A percentile compares a stretch with the other conserved stretches of the same genome.
Conservation (phyloP, 78 protist species). For the Dictyostelium intermedium region DNA sequence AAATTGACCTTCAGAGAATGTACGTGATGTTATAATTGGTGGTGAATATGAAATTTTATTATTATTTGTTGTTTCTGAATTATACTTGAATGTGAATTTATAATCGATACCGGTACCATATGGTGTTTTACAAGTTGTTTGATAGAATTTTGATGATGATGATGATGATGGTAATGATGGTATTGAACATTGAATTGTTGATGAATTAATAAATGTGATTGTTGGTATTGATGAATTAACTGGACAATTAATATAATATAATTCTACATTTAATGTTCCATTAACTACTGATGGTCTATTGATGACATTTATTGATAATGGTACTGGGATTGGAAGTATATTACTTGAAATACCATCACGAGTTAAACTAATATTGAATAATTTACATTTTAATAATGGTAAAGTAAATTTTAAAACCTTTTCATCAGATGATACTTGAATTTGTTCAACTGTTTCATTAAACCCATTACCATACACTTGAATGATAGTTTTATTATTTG, state of each 20-base stretch:
- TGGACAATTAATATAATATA: background rate
- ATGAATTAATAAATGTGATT: background rate
- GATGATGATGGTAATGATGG: background rate
- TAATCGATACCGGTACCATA: background rate
- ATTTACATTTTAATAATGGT: background rate
- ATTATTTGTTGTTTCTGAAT: background rate
- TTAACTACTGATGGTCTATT: background rate
- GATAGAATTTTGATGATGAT: background rate
- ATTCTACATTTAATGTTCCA: background rate
- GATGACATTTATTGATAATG: background rate
- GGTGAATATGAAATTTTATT: background rate
- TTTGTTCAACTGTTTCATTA: too few relatives aligned
- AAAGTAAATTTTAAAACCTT: background rate
- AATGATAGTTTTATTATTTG: background rate
- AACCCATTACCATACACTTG: too few relatives aligned
- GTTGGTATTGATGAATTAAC: background rate
- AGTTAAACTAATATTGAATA: too few relatives aligned
- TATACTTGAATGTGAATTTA: background rate
- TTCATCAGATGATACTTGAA: background rate
- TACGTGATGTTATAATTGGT: background rate
- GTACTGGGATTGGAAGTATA: background rate
- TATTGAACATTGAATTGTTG: background rate
- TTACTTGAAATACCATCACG: background rate
- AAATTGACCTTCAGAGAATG: too few relatives aligned
- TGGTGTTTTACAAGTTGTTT: background rate